Base-by-base conservation (phyloP, 306 rosid species). In the Lathyrus tuberosus region DNA sequence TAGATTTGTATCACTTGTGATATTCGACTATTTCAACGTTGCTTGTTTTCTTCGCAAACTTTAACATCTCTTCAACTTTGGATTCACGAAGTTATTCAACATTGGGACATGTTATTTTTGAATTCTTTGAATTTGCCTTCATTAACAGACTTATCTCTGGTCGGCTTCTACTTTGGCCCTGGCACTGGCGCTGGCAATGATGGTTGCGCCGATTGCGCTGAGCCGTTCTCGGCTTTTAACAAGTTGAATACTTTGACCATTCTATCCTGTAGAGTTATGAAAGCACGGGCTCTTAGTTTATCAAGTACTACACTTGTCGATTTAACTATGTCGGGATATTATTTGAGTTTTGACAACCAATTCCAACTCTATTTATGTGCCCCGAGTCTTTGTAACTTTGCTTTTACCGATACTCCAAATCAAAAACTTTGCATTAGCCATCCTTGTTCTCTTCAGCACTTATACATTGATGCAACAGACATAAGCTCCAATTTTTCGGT, bases 31-130 rank as follows among this genome's bases (percentile, higher is more conserved):
- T 4, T 74, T 10, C 67, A 26, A 0, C 41, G 5, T 6, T 44
- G n/a, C 10, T 3, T 67, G 0, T 75, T 66, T 17, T 67, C 54
- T 0, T 67, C 15, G 22, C 28, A 53, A 47, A 47, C 60, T 3
- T 14, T 54, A 2, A 74, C 72, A 0, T 74, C 73, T 65, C 67
- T 65, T 2, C 20, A 56, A 14, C 73, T 67, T 6, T 67, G 42
- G 0, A 74, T 47, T 3, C 17, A 13, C 0, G 43, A n/a, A 1
- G 2, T 4, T 44, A 2, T 14, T 13, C 6, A 3, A 14, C 0
- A 6, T 30, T 28, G 44, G 6, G 0, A 17, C 9, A 17, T 48
- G 11, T 37, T 48, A 15, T 48, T 76, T 17, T 70, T 70, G 1
- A 16, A 8, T 11, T 37, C 63, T 6, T 38, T 68, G 2, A 40